Percentiles rank a stretch among this genome's conserved stretches.
Conservation (phyloP, 179 eudicot species). For the Silene vulgaris region DNA sequence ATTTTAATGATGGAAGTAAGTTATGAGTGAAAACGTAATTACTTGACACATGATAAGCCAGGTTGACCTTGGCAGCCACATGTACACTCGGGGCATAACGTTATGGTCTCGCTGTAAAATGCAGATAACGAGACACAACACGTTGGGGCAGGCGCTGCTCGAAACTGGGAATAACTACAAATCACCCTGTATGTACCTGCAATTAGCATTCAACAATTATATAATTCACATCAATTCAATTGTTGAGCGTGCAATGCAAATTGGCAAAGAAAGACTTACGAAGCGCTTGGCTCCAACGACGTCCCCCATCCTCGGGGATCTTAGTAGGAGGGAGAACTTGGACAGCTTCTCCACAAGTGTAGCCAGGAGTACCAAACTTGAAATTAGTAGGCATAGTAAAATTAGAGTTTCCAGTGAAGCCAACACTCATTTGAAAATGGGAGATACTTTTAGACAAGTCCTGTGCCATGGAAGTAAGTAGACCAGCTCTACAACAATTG, state of each 20-base stretch:
- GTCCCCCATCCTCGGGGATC: conserved; percentile 56
- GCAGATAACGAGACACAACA: conserved; percentile 92
- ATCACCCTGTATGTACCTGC: conserved; percentile 68
- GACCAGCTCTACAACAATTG: conserved; percentile 81
- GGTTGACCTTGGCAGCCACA: conserved; percentile 67
- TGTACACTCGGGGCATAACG: conserved; percentile 65
- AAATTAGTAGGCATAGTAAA: conserved; percentile 38
- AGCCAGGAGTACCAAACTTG: conserved; percentile 56
- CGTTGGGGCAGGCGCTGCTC: conserved; percentile 59
- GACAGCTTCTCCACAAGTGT: conserved; percentile 58
- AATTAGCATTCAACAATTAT: background rate
- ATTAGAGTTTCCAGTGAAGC: conserved; percentile 9
- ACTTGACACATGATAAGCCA: conserved; percentile 55
- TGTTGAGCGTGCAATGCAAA: too few species aligned
- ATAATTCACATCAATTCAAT: too few species aligned
- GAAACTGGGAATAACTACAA: conserved; percentile 69
- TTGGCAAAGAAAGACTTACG: conserved; percentile 35
- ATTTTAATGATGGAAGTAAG: too few species aligned
- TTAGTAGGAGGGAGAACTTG: conserved; percentile 49
- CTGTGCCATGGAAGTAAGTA: conserved; percentile 57
- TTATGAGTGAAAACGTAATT: conserved; percentile 14
- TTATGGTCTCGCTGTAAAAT: conserved; percentile 56
- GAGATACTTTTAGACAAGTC: conserved; percentile 39
- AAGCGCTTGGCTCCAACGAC: conserved; percentile 69
- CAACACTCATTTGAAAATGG: conserved; percentile 59